Conservation (phyloP, 257 asterid genomes). For the Gentiana dahurica region DNA sequence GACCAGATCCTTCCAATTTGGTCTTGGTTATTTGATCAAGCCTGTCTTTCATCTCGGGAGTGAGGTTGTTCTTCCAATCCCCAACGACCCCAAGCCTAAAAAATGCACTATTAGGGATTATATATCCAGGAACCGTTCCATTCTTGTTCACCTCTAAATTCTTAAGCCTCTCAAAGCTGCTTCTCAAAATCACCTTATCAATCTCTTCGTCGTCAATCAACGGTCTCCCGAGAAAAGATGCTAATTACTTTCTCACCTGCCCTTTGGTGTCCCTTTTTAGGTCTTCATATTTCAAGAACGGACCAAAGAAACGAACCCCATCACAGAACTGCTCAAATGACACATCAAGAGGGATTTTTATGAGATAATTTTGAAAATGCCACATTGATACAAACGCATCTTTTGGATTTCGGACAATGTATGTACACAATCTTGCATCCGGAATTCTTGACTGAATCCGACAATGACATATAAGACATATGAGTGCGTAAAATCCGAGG, state of each 20-base stretch:
- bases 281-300: conserved; percentile 17
- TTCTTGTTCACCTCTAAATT: conserved; percentile 28
- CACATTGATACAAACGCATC: conserved; percentile 31
- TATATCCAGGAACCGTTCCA: conserved; percentile 4
- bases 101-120: conserved; percentile 14
- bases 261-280: conserved; percentile 16
- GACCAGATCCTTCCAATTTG: background rate
- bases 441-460: conserved; percentile 16
- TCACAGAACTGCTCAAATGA: no score
- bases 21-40: no score
- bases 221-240: conserved; percentile 26
- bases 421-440: conserved; percentile 3
- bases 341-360: no score
- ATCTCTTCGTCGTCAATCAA: conserved; percentile 10
- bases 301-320: conserved; percentile 10
- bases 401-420: conserved; percentile 20
- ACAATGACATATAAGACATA: conserved; percentile 18
- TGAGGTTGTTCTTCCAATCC: no score
- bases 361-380: conserved; percentile 18
- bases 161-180: conserved; percentile 27
- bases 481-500: conserved; percentile 26
- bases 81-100: conserved; percentile 11
- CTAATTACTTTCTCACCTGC: conserved; percentile 21
- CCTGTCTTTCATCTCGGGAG: no score
- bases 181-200: conserved; percentile 22